A percentile compares a stretch with the other conserved stretches of the same genome.
phyloP scores from a whole-genome alignment of 495 filamentous ascomycete genomes.

The Delitschia confertaspora region DNA sequence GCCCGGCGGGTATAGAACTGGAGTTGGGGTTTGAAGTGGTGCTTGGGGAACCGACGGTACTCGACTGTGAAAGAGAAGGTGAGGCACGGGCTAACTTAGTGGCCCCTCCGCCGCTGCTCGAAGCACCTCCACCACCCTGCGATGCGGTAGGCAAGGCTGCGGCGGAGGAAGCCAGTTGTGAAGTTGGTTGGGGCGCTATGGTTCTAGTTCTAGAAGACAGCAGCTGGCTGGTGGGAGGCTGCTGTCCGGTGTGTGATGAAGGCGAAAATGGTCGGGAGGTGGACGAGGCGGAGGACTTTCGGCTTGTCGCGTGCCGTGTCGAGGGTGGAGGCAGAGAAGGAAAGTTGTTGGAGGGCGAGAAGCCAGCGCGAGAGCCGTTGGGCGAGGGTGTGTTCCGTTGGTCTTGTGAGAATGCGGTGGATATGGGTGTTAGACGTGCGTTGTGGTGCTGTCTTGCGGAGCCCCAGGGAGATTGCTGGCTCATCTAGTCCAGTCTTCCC shows the following conservation, averaged over 20 bases:
- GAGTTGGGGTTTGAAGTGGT: constrained; percentile 43
- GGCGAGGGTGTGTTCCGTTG: constrained; percentile 35
- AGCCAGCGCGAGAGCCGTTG: constrained; percentile 37
- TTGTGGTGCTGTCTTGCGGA: constrained; percentile 48
- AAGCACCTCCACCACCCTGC: constrained; percentile 46
- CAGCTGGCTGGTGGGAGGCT: constrained; percentile 43
- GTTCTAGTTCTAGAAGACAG: constrained; percentile 53
- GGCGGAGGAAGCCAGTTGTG: constrained; percentile 54
- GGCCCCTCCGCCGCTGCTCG: constrained; percentile 48
- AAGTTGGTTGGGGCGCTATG: constrained; percentile 51
- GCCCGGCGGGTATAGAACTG: constrained; percentile 19
- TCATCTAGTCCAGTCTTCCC: constrained; percentile 43
- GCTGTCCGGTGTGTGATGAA: constrained; percentile 53
- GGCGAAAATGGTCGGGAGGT: constrained; percentile 46
- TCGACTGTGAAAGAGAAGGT: constrained; percentile 53
- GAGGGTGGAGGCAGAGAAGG: constrained; percentile 49
- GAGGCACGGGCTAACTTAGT: constrained; percentile 54
- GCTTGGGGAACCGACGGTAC: constrained; percentile 49
- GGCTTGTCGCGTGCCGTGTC: constrained; percentile 40
- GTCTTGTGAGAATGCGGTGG: constrained; percentile 44
- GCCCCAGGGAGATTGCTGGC: constrained; percentile 56
- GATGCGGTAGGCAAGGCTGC: constrained; percentile 44
- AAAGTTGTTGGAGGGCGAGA: constrained; percentile 47
- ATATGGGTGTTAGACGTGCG: constrained; percentile 51
- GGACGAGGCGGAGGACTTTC: constrained; percentile 44